Base-by-base conservation (phyloP, 768 basidiomycete genomes). In the Lactarius hengduanensis region DNA sequence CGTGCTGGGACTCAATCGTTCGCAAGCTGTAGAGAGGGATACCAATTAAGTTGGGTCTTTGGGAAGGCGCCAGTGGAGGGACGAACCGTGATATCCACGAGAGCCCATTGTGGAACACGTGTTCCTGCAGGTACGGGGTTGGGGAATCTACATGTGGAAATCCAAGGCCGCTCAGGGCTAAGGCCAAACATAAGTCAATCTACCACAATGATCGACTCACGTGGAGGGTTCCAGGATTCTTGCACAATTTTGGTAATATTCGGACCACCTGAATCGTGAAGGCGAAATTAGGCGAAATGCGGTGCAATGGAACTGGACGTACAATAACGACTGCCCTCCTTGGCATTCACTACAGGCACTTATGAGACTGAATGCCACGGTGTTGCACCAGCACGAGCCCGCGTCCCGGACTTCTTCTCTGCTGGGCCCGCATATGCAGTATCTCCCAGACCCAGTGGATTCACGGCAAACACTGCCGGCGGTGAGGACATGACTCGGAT, bases 91-190 rank as follows among this genome's bases (percentile, higher is more conserved):
- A 54, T 3, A 2, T 66, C 57, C 0, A 62, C 0, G 47, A 66
- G 65, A 28, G 61, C 61, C 65, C 65, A 66, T 2, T 36, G 28
- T 7, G 61, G 66, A 7, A 67, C 66, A 16, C 57, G 28, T 22
- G 61, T 67, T 53, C 66, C 66, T 4, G 50, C 13, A 18, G 66
- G 66, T 5, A 67, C 38, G 13, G 66, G 40, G 10, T 59, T 55
- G 11, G 66, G 61, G 26, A 67, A 67, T 13, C 66, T 67, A 32
- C 1, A 0, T 18, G 30, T 10, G 28, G 16, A 28, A 5, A 55
- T 28, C 5, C 54, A 26, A 26, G 26, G 28, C 13, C 13, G 28
- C 26, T 30, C 54, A 30, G 54, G 54, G 26, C 13, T 13, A 16
- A 11, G 54, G 26, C 13, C 28, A 16, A 11, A 28, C 3, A 45